Base-by-base conservation (phyloP, 2,329 filamentous ascomycete species). In the Mariannaea elegans region DNA sequence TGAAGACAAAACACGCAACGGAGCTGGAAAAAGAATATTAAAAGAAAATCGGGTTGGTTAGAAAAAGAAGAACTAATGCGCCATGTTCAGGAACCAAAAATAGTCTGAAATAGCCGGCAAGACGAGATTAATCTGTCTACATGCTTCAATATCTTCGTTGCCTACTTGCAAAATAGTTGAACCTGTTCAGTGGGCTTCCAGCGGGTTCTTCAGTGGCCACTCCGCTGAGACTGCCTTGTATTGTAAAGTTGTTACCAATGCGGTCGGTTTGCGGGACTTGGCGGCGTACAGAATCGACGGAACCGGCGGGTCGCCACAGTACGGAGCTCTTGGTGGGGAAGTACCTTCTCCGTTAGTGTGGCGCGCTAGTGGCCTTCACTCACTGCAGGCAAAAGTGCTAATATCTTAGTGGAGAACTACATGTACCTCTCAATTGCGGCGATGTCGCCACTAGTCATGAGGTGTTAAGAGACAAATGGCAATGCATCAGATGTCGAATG, bases 21-120 rank as follows among this genome's bases (percentile, higher is more conserved):
- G 34, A 4, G 34, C n/a, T n/a, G n/a, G n/a, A n/a, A n/a, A n/a
- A n/a, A n/a, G n/a, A n/a, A n/a, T n/a, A n/a, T n/a, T n/a, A n/a
- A n/a, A n/a, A n/a, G n/a, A n/a, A n/a, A n/a, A n/a, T n/a, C n/a
- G n/a, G n/a, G n/a, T n/a, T n/a, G n/a, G n/a, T n/a, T n/a, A 51
- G 18, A 18, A 45, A 55, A 47, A 34, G 31, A 56, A 56, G 63
- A 56, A 56, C 42, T 52, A 60, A n/a, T n/a, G n/a, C n/a, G n/a
- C n/a, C n/a, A n/a, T n/a, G n/a, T n/a, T n/a, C n/a, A n/a, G n/a
- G n/a, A n/a, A n/a, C n/a, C n/a, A n/a, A n/a, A n/a, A n/a, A n/a
- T n/a, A n/a, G n/a, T n/a, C n/a, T n/a, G n/a, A n/a, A n/a, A n/a
- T n/a, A n/a, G n/a, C n/a, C n/a, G n/a, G n/a, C n/a, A n/a, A n/a